A percentile compares a stretch with the other conserved stretches of the same genome.
These are phyloP conservation scores for Platanus orientalis DNA, from an alignment of 164 flowering plant genomes.

Conservation along the genomic window DNA sequence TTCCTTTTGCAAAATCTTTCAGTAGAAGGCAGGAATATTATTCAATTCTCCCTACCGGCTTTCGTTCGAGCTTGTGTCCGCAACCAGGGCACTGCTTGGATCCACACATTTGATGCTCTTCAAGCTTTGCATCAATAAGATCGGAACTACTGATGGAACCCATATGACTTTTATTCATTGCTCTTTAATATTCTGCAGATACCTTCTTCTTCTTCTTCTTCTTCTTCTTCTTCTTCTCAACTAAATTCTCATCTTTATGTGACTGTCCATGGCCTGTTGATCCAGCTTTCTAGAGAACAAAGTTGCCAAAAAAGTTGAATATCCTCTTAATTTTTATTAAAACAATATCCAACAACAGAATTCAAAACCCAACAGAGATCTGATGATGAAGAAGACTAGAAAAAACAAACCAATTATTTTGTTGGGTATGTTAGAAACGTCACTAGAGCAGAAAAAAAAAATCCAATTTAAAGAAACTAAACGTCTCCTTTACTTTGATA, in stretches of 20 bases:
- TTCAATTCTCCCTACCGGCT: conserved; percentile 51
- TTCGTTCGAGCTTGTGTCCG: conserved; percentile 83
- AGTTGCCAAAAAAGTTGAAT: neutral
- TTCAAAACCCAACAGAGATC: neutral
- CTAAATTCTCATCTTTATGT: conserved; percentile 2
- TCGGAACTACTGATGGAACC: conserved; percentile 65
- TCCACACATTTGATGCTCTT: conserved; percentile 86
- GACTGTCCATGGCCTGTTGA: neutral
- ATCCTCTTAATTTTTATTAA: conserved; percentile 1
- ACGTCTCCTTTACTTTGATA: neutral
- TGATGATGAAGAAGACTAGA: neutral
- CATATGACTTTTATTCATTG: conserved; percentile 39
- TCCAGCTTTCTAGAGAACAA: conserved; percentile 2
- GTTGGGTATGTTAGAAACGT: neutral
- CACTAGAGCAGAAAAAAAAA: neutral
- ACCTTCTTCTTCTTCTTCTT: no score
- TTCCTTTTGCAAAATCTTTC: conserved; percentile 19
- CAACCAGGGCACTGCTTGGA: conserved; percentile 94
- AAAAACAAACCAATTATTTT: neutral
- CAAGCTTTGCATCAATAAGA: conserved; percentile 92
- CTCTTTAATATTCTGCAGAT: conserved; percentile 5
- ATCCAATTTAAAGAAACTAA: neutral
- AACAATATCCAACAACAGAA: neutral
- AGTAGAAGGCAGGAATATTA: conserved; percentile 30
- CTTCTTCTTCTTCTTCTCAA: conserved; percentile 5